Base-by-base conservation (phyloP, 176 grass and related monocot species). In the Chloris gayana region DNA sequence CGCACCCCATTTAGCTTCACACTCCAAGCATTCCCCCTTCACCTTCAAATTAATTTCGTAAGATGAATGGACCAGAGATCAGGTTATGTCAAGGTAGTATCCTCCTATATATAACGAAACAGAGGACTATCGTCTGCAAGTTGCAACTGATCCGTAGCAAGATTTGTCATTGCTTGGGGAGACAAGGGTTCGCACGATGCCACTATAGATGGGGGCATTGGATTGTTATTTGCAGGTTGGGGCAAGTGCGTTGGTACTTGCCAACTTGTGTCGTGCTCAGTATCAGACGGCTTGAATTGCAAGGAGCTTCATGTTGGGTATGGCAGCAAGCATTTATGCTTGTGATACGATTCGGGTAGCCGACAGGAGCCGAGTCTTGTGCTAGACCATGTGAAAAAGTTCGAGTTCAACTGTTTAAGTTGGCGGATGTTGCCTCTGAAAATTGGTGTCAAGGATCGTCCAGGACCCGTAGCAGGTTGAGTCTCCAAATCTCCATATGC, bases 331-430 rank as follows among this genome's bases (percentile, higher is more conserved):
- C 4, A 31, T 37, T 11, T 50, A 14, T 83, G 32, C 46, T 83
- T 42, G 59, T n/a, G 81, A 67, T 67, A 35, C 47, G 61, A 75
- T 32, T 62, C 14, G 34, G 80, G 47, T 83, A 72, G 62, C 82
- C 62, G 82, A 59, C 72, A 84, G 72, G 82, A 84, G 58, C 50
- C 50, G 72, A 69, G 63, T 47, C 64, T 19, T 29, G 49, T 41
- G 73, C 82, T 56, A 34, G 4, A 31, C 68, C 49, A 56, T 27
- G 26, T 7, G 29, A 63, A 11, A 18, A 37, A 14, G 58, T 56
- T 49, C 56, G 39, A 70, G 54, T n/a, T 58, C 65, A 80, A 71
- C 46, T 30, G 31, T n/a, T 24, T 21, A n/a, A 35, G 30, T 56
- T 56, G 71, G 33, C 30, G 21, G 6, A 24, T 19, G 56, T 73